Evolutionary conservation across 2,329 filamentous ascomycete genomes (phyloP), one percentile per base, ranked within the genome.

Genomic region (Nemania abortiva): DNA sequence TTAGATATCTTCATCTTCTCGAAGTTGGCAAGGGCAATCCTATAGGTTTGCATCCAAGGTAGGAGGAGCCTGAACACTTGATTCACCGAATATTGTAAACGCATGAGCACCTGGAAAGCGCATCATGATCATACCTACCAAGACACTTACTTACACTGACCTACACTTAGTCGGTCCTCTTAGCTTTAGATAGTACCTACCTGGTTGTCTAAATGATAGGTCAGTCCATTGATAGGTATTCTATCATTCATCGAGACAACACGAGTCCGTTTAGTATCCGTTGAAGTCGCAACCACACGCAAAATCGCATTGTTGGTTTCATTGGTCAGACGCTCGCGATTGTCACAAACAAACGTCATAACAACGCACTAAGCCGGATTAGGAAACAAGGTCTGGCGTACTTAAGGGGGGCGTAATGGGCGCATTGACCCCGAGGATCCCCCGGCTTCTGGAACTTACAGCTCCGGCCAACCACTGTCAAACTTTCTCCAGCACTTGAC

Each of bases 401-500:
- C 31, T 34, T 34, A 18, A 27, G 31, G 31, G 34, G 64, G 42
- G 42, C 42, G 42, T n/a, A n/a, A 6, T n/a, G 42, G 42, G 18
- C 11, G 42, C 15, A 15, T 7, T n/a, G 42, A 42, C 39, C 39
- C 69, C 67, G 60, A 70, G 45, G 63, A 71, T 71, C 59, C 58
- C 42, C 69, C 66, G 64, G 20, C 47, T 61, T 60, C 63, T 67
- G 61, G 59, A 60, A 64, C 63, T 37, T 66, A 53, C 56, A 65
- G 66, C 61, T 71, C 49, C 53, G 31, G 54, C 69, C 67, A 71
- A 69, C 63, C 69, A 62, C 55, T 47, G 60, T 69, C 66, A 67
- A 71, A 71, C 69, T 70, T 71, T 70, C 60, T 70, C 62, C 52
- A 66, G 63, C 18, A 70, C 63, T 70, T 70, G 63, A 70, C 69